phyloP scores from a whole-genome alignment of 2,329 filamentous ascomycete genomes.

The Berkeleyomyces basicola region DNA sequence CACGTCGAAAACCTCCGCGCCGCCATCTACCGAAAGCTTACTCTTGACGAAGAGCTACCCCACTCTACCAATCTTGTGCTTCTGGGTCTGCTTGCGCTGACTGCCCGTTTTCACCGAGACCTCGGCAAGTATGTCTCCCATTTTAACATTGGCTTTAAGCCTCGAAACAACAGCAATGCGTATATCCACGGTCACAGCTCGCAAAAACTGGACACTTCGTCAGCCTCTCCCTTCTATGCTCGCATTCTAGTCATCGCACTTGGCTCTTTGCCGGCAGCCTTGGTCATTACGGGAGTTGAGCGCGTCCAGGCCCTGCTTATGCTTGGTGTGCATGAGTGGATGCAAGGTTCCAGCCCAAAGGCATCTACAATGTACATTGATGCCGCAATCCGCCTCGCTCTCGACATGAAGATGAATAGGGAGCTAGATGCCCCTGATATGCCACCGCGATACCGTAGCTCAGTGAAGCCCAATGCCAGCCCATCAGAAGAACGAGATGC shows the following conservation, averaged over 20 bases:
- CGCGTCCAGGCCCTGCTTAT: slow-evolving; percentile 52
- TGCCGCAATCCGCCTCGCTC: slow-evolving; percentile 46
- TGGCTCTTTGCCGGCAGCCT: slow-evolving; percentile 29
- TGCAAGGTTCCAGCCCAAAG: slow-evolving; percentile 42
- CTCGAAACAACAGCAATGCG: background rate
- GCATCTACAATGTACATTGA: slow-evolving; percentile 37
- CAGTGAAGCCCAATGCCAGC: slow-evolving; percentile 7
- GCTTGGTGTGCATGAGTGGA: slow-evolving; percentile 58
- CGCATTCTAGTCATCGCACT: slow-evolving; percentile 37
- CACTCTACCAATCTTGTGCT: slow-evolving; percentile 40
- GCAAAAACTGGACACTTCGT: slow-evolving; percentile 29
- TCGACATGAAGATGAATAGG: slow-evolving; percentile 30
- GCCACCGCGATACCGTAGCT: background rate
- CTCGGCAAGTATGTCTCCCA: slow-evolving; percentile 38
- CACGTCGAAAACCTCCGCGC: slow-evolving; percentile 45
- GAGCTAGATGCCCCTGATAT: slow-evolving; percentile 5
- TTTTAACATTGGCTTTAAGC: slow-evolving; percentile 14
- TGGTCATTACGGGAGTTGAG: slow-evolving; percentile 40
- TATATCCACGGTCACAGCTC: background rate
- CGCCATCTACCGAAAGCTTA: background rate
- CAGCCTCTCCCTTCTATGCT: slow-evolving; percentile 49
- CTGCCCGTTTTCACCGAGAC: slow-evolving; percentile 48
- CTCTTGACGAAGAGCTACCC: slow-evolving; percentile 21
- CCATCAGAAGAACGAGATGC: background rate
- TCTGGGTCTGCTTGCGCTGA: slow-evolving; percentile 50